Evolutionary conservation across 768 basidiomycete species (phyloP), one percentile per base, ranked within the genome.

Genomic region (Boletus rufocinnamomeus): DNA sequence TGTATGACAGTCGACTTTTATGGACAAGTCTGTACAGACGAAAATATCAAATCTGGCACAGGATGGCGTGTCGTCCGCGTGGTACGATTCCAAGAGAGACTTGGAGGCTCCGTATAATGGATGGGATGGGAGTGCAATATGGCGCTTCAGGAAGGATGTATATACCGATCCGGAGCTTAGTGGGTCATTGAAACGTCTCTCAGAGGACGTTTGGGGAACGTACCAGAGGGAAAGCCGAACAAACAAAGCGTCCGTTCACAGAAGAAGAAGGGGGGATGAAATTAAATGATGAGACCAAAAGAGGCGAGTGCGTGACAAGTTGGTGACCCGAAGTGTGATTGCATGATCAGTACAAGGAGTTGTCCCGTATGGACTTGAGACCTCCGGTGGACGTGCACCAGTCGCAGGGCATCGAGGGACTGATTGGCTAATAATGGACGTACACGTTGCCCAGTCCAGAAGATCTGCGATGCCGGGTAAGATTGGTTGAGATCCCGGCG

Each of bases 1-100:
- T 43, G 62, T 63, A 60, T 59, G 59, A 52, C 45, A 58, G 56
- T 45, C 40, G 63, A 61, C 63, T 68, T 69, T 68, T 71, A 70
- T 63, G 63, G 65, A 44, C 50, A 51, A 50, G 55, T 38, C 37
- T 47, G 52, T 16, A 57, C 34, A 54, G 58, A 48, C 49, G 23
- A 62, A 57, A 72, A 71, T 72, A 71, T 70, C 64, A 72, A 71
- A 71, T 71, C 69, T 63, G 21, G 59, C 70, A 71, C 70, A 71
- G 70, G 70, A 44, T 63, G 57, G 68, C 68, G 70, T 71, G 69
- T 54, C 59, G 63, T 51, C 63, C 70, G 66, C 70, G 70, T 71
- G 70, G 70, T 62, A 35, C 6, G 48, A 63, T 55, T 54, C 11
- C 57, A 52, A 61, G 50, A 59, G 41, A 52, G 52, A 58, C 41